These are phyloP conservation scores for Casuarina glauca DNA, from an alignment of 306 rosid genomes.

Conservation along the genomic window DNA sequence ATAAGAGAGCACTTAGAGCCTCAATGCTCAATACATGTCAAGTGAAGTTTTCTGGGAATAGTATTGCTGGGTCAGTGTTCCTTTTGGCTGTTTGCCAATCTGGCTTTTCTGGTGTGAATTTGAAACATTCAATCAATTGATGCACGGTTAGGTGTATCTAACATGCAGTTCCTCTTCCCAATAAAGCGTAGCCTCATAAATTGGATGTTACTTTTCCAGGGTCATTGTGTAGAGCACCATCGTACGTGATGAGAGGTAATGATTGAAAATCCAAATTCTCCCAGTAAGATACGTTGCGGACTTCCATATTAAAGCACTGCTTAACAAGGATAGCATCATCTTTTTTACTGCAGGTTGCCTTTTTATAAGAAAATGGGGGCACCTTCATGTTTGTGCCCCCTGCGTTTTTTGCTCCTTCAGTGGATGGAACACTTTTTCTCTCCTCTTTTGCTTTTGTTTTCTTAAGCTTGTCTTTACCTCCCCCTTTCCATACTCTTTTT, in stretches of 20 bases:
- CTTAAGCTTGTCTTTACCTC: conserved; percentile 50
- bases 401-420: conserved; percentile 18
- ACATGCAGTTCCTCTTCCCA: not conserved
- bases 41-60: no score
- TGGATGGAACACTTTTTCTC: conserved; percentile 33
- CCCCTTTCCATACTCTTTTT: conserved; percentile 46
- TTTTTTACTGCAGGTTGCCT: not conserved
- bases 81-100: no score
- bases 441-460: conserved; percentile 48
- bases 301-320: not conserved
- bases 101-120: not conserved
- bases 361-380: conserved; percentile 4
- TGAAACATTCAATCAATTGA: not conserved
- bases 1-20: no score
- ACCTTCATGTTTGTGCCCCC: conserved; percentile 10
- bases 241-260: not conserved
- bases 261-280: not conserved
- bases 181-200: conserved; percentile 7
- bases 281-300: not conserved
- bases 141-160: not conserved
- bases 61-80: no score
- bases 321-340: not conserved
- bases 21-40: no score
- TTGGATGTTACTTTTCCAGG: not conserved
- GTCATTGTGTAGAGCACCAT: not conserved